Conservation (phyloP, 768 basidiomycete genomes). For the Tylopilus vinaceipallidus region DNA sequence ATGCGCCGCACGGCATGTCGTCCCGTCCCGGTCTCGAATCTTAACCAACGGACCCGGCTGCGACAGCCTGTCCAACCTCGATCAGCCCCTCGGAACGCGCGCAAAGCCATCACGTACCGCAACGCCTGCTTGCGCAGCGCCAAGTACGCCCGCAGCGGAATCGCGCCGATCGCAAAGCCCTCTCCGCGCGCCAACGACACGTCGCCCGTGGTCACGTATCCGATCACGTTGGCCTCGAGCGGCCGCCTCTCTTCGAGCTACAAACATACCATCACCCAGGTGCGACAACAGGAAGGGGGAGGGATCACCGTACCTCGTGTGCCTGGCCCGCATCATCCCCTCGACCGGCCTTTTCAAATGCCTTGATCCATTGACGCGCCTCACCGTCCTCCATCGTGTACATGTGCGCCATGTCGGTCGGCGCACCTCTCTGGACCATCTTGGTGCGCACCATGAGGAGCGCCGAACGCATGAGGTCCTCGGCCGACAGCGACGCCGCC, state of each 20-base stretch:
- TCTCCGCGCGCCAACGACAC: conserved; percentile 76
- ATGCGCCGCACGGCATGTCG: conserved; percentile 51
- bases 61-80: conserved; percentile 14
- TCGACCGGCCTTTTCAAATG: conserved; percentile 23
- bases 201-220: conserved; percentile 82
- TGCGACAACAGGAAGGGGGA: too few relatives aligned
- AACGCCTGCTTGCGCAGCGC: conserved; percentile 50
- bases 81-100: neutral
- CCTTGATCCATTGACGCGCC: conserved; percentile 45
- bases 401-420: conserved; percentile 71
- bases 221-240: conserved; percentile 52
- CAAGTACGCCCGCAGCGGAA: conserved; percentile 55
- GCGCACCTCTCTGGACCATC: conserved; percentile 66
- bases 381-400: conserved; percentile 61
- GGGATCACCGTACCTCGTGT: conserved; percentile 25
- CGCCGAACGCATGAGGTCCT: conserved; percentile 54
- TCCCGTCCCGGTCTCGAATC: conserved; percentile 59
- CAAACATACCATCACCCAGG: neutral
- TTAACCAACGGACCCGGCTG: conserved; percentile 50
- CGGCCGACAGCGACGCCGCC: conserved; percentile 31
- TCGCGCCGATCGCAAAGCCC: conserved; percentile 74
- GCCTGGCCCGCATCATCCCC: conserved; percentile 21
- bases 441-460: conserved; percentile 65
- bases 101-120: conserved; percentile 25
- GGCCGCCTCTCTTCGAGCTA: conserved; percentile 49